Base-by-base conservation (phyloP, 2,329 filamentous ascomycete species). In the Fusarium continuum region DNA sequence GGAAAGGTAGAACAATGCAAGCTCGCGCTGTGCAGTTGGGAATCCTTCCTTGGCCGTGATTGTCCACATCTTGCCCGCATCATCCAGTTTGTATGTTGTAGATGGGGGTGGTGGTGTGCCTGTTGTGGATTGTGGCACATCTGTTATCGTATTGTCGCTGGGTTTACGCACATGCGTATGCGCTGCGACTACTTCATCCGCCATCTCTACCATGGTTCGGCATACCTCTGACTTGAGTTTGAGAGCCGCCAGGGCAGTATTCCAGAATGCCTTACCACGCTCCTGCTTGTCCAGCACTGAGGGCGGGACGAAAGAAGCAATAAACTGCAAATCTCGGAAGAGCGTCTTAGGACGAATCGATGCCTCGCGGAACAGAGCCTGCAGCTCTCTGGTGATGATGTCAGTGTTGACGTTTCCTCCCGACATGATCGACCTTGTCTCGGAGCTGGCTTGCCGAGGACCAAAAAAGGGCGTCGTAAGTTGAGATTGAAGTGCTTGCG, bases 1-100 rank as follows among this genome's bases (percentile, higher is more conserved):
- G 1, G 92, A 95, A 32, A 99, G 85, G 74, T 97, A 98, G 70
- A 98, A 90, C 61, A 97, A 91, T 2, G 91, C 95, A 14, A 99
- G 84, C 77, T 99, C 95, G 45, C 95, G 88, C 78, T 98, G 93
- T 6, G 94, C 93, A 11, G 91, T 91, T 0, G 93, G 85, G 39
- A 75, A 76, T 32, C 94, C 93, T 77, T 99, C 95, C 74, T 93
- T 95, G 14, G 95, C 95, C 2, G 93, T 94, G 73, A 97, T 95
- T 61, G 92, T 90, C 83, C 92, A 92, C 88, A 98, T 95, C 67
- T 85, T 87, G 4, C 91, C 93, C 0, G 93, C 94, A 73, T 97
- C 92, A 36, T 87, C 83, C 73, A 95, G 86, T 53, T 85, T 87
- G 76, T 92, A 89, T 40, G 88, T 85, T 52, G 88, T 83, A 4